Evolutionary conservation across 257 asterid species (phyloP), one percentile per base, ranked within the genome.

Genomic region (Solanum bulbocastanum): DNA sequence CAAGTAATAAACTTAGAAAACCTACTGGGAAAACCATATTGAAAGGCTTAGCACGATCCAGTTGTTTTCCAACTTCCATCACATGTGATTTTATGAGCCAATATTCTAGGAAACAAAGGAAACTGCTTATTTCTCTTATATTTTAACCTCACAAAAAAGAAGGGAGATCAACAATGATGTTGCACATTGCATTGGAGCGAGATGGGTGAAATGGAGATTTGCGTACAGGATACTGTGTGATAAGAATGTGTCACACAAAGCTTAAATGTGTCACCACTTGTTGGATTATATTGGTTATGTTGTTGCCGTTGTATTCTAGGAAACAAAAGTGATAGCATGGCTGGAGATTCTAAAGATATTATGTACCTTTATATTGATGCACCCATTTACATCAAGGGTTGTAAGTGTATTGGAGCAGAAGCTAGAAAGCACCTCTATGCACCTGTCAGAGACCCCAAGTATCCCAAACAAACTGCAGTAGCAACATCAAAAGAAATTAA

Each of bases 371-470:
- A 97, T 93, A 89, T 96, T 96, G 42, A 90, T 90, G 92, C 99
- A 96, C 46, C 99, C 99, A 88, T 97, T 97, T 88, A 97, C 99
- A 89, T 97, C 99, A 35, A 97, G 93, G 35, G 99, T 97, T 33
- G 95, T 95, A 37, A 97, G 56, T 52, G 98, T 93, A 78, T 83
- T 86, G 20, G 98, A 91, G 89, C 98, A 95, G 90, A 27, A 85
- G 72, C 88, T 89, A 18, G 98, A 94, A 40, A 97, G 97, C 27
- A 92, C 93, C 90, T 96, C 97, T 91, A 97, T 86, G 91, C 98
- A 90, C 92, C 89, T 94, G 89, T 95, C 98, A 27, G 96, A 93
- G 75, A 97, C 99, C 88, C 99, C 99, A 87, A 96, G 94, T 88
- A 97, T 94, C 83, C 99, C 99, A 89, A 97, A 97, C 92, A 97